phyloP scores from a whole-genome alignment of 176 grass and related monocot genomes.

The Triticum aestivum region IWGSC_CS_RefSeq_v2.1 NC_057799.1:475107456-475107955 shows the following conservation, averaged over 20 bases:
- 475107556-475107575: no score
- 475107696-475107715: background rate
- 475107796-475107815: background rate
- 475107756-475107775: background rate
- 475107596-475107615: background rate
- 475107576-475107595: background rate
- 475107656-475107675: background rate
- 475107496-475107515: no score
- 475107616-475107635: background rate
- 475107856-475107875: conserved; percentile 17
- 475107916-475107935: background rate
- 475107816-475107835: background rate
- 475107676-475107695: background rate
- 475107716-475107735: conserved; percentile 13
- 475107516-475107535: no score
- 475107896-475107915: background rate
- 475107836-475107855: background rate
- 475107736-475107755: background rate
- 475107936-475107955: background rate
- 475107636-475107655: background rate
- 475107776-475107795: background rate
- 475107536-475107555: no score
- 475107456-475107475: no score
- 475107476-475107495: no score
- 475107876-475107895: conserved; percentile 9